Evolutionary conservation across 768 basidiomycete genomes (phyloP), one percentile per base, ranked within the genome.

Genomic region (Dacryopinax primogenitus): DNA sequence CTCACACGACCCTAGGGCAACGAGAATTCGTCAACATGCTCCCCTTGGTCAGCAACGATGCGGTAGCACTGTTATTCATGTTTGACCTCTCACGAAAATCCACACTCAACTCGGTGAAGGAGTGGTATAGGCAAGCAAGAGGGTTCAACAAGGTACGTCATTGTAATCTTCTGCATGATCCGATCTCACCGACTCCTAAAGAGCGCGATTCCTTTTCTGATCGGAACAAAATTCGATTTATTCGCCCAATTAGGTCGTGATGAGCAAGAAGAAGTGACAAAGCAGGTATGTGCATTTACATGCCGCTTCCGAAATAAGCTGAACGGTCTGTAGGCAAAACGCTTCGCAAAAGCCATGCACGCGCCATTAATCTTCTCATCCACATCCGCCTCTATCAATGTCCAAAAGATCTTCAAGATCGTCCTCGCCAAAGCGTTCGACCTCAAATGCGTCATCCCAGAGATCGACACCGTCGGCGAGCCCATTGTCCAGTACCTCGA

Each of bases 31-130:
- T 99, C 70, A 95, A 95, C 77, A 97, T 98, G 94, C 79, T 97
- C 35, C 95, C 95, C 18, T 83, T 98, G 45, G 95, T 97, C 69
- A 97, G 93, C 77, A 98, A 97, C 73, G 95, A 98, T 71, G 95
- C 96, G n/a, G 94, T 98, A 66, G 96, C 96, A 39, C 95, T 99
- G 72, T 81, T 99, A 58, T 99, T 98, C 85, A 98, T 98, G 96
- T 99, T 99, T 74, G 96, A 99, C 79, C 82, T 99, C 51, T 92
- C 92, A 66, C 86, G 96, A 70, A 98, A 98, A 77, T 91, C 90
- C 67, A 99, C 96, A 44, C 77, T 99, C 68, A 98, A 98, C 77
- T 95, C 92, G 65, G 92, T 99, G 71, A 98, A 98, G 77, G 96
- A 99, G 77, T 99, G 96, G 96, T 99, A 98, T 81, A 83, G 96